phyloP scores from a whole-genome alignment of 2,329 filamentous ascomycete species.

The Parastagonospora avenae region DNA sequence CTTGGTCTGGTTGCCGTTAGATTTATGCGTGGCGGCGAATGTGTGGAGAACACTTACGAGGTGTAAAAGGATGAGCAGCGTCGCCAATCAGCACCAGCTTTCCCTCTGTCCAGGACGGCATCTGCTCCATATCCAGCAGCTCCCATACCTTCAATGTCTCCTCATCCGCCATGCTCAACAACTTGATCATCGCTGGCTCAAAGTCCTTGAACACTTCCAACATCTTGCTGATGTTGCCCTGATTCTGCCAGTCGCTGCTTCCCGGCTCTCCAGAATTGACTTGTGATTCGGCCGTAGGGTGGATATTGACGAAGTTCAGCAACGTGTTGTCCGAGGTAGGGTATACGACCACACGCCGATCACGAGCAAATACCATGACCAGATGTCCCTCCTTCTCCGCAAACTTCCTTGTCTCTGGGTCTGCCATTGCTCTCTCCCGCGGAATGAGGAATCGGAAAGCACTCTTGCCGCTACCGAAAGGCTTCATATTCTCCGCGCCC shows the following conservation, averaged over 20 bases:
- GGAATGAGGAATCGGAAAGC: conserved; percentile 63
- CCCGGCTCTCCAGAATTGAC: conserved; percentile 11
- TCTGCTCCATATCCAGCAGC: conserved; percentile 61
- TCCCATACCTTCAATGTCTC: conserved; percentile 47
- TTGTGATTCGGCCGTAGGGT: conserved; percentile 44
- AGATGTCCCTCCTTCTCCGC: conserved; percentile 48
- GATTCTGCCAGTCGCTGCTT: conserved; percentile 44
- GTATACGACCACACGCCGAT: conserved; percentile 55
- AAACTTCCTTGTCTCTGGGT: conserved; percentile 48
- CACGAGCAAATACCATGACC: conserved; percentile 51
- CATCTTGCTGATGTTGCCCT: conserved; percentile 45
- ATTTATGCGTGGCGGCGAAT: no score
- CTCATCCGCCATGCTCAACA: conserved; percentile 48
- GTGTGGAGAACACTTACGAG: conserved; percentile 49
- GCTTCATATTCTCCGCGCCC: conserved; percentile 39
- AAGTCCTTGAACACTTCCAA: conserved; percentile 49
- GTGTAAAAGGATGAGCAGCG: conserved; percentile 71
- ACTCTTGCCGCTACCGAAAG: conserved; percentile 58
- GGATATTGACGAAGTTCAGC: conserved; percentile 54
- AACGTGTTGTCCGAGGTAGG: conserved; percentile 54
- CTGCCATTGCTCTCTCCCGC: conserved; percentile 49
- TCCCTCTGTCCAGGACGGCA: conserved; percentile 61
- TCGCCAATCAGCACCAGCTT: conserved; percentile 67
- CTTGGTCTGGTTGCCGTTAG: conserved; percentile 51
- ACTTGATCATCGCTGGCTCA: conserved; percentile 39